Base-by-base conservation (phyloP, 805 yeast species). In the Yarrowia bubula region DNA sequence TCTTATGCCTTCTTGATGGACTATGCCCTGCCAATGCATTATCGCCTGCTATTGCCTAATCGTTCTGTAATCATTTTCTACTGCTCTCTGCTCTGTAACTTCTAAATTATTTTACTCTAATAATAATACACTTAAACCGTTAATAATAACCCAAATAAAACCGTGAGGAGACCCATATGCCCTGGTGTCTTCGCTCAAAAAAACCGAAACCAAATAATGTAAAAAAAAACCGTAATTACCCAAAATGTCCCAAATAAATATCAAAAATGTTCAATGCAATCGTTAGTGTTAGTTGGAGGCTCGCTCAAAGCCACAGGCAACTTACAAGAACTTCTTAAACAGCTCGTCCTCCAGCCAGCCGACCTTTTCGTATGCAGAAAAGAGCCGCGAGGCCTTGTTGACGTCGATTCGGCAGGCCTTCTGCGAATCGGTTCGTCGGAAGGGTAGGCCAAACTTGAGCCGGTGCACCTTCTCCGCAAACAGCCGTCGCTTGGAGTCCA, bases 391-490 rank as follows among this genome's bases (percentile, higher is more conserved):
- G 1, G 98, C 98, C 76, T 95, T 95, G 76, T 95, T 95, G 50
- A 93, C 98, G 76, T 95, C 98, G 69, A 95, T 92, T 69, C 96
- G 85, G 75, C 98, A 93, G 6, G 98, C 97, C 79, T 95, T 95
- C 77, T 93, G 98, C 8, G 98, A 96, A 76, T 93, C 99, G 0
- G 98, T 95, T 77, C 98, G 87, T 77, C 97, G 86, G 78, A 93
- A 93, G 32, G 95, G 93, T 73, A 86, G 79, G 33, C 87, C 87
- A 60, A 80, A 78, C 70, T 84, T 84, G 71, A 86, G 76, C 61
- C 97, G 84, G 69, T 85, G 85, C 37, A 92, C 95, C 78, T 92
- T 93, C 75, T 93, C 98, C 66, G 86, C 84, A 77, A 93, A 95
- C 32, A 93, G 81, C 69, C 98, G 83, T 76, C 92, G 85, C 77